These are phyloP conservation scores for Ganoderma lingzhi DNA, from an alignment of 1,284 basidiomycete genomes.

Conservation along the genomic window DNA sequence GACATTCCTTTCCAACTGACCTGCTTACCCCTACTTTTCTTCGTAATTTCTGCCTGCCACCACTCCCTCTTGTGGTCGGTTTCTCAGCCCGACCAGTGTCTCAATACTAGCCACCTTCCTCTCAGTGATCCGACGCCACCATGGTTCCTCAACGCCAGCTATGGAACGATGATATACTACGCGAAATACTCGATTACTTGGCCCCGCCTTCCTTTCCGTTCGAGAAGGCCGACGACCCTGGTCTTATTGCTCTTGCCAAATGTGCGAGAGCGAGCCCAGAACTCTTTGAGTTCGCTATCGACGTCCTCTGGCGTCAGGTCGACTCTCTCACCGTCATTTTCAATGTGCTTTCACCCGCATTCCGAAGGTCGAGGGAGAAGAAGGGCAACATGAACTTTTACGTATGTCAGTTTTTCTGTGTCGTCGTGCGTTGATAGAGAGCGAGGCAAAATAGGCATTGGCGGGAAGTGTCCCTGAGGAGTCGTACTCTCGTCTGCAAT, in stretches of 20 bases:
- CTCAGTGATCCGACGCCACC: not conserved
- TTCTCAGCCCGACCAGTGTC: not conserved
- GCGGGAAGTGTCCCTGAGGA: not conserved
- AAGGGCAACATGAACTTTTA: not conserved
- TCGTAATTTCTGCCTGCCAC: not conserved
- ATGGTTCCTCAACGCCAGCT: slow-evolving; percentile 6
- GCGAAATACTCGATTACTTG: slow-evolving; percentile 19
- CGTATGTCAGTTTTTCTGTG: slow-evolving; percentile 9
- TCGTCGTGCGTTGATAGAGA: slow-evolving; percentile 2
- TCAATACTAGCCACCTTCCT: not conserved
- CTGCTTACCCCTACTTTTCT: not conserved
- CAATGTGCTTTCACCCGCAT: slow-evolving; percentile 8
- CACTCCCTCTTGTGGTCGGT: not conserved
- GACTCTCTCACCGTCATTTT: slow-evolving; percentile 16
- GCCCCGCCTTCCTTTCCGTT: slow-evolving; percentile 16
- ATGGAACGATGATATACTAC: slow-evolving; percentile 24
- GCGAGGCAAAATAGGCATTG: not conserved
- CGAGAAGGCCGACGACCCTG: slow-evolving; percentile 6
- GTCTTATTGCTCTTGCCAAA: slow-evolving; percentile 12
- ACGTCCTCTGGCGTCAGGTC: slow-evolving; percentile 23
- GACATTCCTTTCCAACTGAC: not conserved
- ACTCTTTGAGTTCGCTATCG: slow-evolving; percentile 16
- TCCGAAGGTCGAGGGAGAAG: slow-evolving; percentile 6
- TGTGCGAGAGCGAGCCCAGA: slow-evolving; percentile 16
- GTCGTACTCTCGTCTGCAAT: slow-evolving; percentile 13